Evolutionary conservation across 768 basidiomycete species (phyloP).

Genomic region (Tricholomella constricta): DNA sequence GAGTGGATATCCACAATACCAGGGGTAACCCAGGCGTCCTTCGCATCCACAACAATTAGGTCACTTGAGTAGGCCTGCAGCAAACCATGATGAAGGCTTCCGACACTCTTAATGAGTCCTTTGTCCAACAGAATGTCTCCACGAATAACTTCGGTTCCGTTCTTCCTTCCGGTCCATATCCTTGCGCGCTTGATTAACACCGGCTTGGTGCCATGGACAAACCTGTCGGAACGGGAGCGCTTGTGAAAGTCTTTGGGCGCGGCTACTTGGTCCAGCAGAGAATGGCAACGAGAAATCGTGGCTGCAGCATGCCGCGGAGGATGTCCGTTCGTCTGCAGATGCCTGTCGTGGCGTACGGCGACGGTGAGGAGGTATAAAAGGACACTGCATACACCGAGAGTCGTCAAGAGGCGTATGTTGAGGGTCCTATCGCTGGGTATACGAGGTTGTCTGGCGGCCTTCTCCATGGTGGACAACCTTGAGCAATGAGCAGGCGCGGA

Average conservation of each 20-base stretch:
- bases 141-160: conserved; percentile 64
- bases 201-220: conserved; percentile 61
- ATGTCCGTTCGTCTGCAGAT: background rate
- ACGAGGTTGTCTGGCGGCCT: background rate
- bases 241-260: conserved; percentile 47
- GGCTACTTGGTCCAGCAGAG: conserved; percentile 41
- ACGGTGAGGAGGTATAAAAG: conserved; percentile 6
- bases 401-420: background rate
- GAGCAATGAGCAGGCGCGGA: background rate
- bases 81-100: conserved; percentile 37
- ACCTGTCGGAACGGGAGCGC: conserved; percentile 65
- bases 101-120: conserved; percentile 65
- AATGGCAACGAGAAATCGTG: conserved; percentile 45
- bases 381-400: conserved; percentile 6
- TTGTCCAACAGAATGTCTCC: conserved; percentile 73
- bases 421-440: background rate
- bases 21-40: conserved; percentile 81
- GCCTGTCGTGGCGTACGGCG: no score
- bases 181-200: conserved; percentile 72
- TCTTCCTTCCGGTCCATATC: conserved; percentile 78
- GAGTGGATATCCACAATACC: conserved; percentile 71
- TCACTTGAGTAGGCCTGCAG: conserved; percentile 33
- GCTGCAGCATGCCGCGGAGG: conserved; percentile 26
- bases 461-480: background rate
- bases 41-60: conserved; percentile 58